These are phyloP conservation scores for Aspergillus eucalypticola DNA, from an alignment of 2,329 filamentous ascomycete species.

Conservation along the genomic window DNA sequence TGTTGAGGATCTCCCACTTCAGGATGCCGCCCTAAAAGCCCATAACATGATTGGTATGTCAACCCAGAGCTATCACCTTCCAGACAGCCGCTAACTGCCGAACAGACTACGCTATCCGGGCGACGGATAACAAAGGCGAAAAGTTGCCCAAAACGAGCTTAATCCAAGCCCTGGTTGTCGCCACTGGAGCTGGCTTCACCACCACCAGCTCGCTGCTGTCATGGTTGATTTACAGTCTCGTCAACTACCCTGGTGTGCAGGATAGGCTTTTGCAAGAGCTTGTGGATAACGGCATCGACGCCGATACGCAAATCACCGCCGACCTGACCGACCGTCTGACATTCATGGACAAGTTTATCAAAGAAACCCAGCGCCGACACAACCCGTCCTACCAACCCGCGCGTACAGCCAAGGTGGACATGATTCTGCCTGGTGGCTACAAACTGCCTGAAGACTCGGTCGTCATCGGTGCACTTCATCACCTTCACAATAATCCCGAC, in stretches of 20 bases:
- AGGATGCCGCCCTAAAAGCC: slow-evolving; percentile 48
- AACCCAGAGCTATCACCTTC: neutral
- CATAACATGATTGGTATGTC: slow-evolving; percentile 43
- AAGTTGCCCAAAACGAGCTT: slow-evolving; percentile 51
- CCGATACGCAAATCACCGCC: slow-evolving; percentile 49
- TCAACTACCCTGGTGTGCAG: slow-evolving; percentile 57
- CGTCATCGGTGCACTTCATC: slow-evolving; percentile 53
- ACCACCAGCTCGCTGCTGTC: slow-evolving; percentile 61
- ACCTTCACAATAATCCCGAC: slow-evolving; percentile 53
- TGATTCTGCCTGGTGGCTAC: slow-evolving; percentile 62
- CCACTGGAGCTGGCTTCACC: slow-evolving; percentile 61
- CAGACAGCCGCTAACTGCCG: neutral
- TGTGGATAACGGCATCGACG: slow-evolving; percentile 50
- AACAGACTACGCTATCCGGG: slow-evolving; percentile 55
- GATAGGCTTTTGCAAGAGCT: slow-evolving; percentile 60
- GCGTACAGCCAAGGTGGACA: slow-evolving; percentile 57
- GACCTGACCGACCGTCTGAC: slow-evolving; percentile 52
- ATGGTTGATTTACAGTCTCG: slow-evolving; percentile 59
- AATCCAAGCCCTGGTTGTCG: slow-evolving; percentile 51
- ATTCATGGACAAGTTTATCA: slow-evolving; percentile 51
- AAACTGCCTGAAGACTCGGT: slow-evolving; percentile 54
- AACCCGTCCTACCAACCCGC: slow-evolving; percentile 64
- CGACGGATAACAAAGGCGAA: slow-evolving; percentile 56
- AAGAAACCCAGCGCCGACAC: slow-evolving; percentile 62
- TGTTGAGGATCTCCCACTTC: slow-evolving; percentile 32